A percentile compares a stretch with the other conserved stretches of the same genome.
Conservation (phyloP, 768 basidiomycete genomes). For the Phylloporus sp. region DNA sequence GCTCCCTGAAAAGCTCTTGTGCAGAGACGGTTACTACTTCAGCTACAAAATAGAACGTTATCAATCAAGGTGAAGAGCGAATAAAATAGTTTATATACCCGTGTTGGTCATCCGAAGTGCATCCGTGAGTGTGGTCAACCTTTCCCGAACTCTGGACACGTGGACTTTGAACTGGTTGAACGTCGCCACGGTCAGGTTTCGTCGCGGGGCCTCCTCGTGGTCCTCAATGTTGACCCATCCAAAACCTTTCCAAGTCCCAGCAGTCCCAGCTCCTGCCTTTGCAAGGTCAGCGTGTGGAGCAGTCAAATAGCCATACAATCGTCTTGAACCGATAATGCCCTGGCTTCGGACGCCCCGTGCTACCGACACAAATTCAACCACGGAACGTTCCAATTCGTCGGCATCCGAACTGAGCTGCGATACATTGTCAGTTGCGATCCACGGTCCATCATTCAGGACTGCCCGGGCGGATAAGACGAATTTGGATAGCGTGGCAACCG, state of each 20-base stretch:
- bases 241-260: constrained; percentile 51
- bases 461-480: constrained; percentile 85
- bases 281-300: constrained; percentile 37
- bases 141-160: constrained; percentile 28
- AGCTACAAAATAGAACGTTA: constrained; percentile 9
- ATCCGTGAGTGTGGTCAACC: constrained; percentile 19
- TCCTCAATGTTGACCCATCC: constrained; percentile 44
- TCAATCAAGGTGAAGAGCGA: neutral
- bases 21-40: constrained; percentile 24
- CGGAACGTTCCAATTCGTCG: constrained; percentile 65
- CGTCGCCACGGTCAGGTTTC: constrained; percentile 25
- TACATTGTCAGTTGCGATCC: constrained; percentile 20
- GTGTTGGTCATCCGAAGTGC: constrained; percentile 15
- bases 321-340: constrained; percentile 29
- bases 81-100: constrained; percentile 12
- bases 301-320: constrained; percentile 35
- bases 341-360: constrained; percentile 43
- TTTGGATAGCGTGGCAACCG: constrained; percentile 84
- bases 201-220: constrained; percentile 29
- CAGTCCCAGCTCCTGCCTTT: constrained; percentile 48
- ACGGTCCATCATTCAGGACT: constrained; percentile 46
- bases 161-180: constrained; percentile 33
- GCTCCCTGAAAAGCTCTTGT: constrained; percentile 33
- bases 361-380: constrained; percentile 62
- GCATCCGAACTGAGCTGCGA: constrained; percentile 66